Evolutionary conservation across 176 grass and related monocot species (phyloP), one percentile per base, ranked within the genome.

Genomic region (Calamus simplicifolius): DNA sequence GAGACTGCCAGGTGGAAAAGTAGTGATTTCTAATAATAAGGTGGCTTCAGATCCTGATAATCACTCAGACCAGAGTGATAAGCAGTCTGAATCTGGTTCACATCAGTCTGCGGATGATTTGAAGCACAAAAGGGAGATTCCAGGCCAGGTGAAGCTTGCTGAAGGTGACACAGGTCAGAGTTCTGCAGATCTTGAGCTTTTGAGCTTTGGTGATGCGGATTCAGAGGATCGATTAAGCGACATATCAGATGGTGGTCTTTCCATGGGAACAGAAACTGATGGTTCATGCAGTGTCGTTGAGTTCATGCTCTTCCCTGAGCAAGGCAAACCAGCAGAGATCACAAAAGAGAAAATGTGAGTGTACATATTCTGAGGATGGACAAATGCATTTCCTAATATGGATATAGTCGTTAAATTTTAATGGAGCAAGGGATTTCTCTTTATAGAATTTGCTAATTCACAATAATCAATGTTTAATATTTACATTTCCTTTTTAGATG

Each of bases 241-340:
- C 51, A 87, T 84, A 79, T 90, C 86, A 51, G 92, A 96, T 74
- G 82, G 83, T 61, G 71, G 68, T 54, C 71, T 90, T 69, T 90
- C 82, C 29, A 87, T 96, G 80, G 80, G 83, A 53, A 82, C 83
- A 69, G 87, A 90, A 73, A 88, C 75, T 16, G 92, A 91, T 75
- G 80, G 80, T 57, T 97, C 87, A 0, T 76, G 80, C 54, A 88
- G 81, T 59, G 29, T 73, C 17, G 54, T 75, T 16, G 90, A 95
- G 52, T 79, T 69, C 61, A 50, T 65, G 4, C 29, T 69, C 18
- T 82, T 88, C 16, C 54, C 29, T 35, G 81, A 88, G 30, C 86
- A 78, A 52, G 86, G 73, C 29, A 83, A 69, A 74, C 25, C 30
- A 28, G 52, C 62, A 70, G 57, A 52, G 53, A 50, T 58, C n/a